Conservation (phyloP, 345 rosid genomes). For the Pistacia integerrima region DNA sequence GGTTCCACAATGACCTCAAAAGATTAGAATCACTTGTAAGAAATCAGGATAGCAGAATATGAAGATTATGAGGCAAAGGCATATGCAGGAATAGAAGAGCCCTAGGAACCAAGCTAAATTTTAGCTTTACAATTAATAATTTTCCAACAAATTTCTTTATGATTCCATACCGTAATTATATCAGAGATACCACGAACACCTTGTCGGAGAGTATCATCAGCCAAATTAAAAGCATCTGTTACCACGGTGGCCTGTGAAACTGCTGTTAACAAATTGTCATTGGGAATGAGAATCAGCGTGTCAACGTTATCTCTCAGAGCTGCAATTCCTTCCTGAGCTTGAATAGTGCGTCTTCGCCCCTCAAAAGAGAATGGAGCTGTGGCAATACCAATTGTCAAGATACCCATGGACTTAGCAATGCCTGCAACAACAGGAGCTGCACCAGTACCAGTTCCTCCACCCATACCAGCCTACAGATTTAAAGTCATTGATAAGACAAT, state of each 20-base stretch:
- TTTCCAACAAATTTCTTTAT: neutral
- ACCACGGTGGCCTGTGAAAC: slow-evolving; percentile 83
- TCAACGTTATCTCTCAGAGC: slow-evolving; percentile 85
- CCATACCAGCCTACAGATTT: slow-evolving; percentile 83
- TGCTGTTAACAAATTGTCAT: slow-evolving; percentile 86
- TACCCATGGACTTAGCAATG: slow-evolving; percentile 87
- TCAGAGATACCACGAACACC: slow-evolving; percentile 68
- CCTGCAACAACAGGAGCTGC: slow-evolving; percentile 91
- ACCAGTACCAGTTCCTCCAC: slow-evolving; percentile 97
- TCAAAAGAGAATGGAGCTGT: slow-evolving; percentile 96
- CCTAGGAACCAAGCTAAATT: neutral
- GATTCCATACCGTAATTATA: slow-evolving; percentile 7
- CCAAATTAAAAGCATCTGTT: slow-evolving; percentile 92
- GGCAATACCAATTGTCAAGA: slow-evolving; percentile 89
- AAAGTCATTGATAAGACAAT: slow-evolving; percentile 19
- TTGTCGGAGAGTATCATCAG: slow-evolving; percentile 92
- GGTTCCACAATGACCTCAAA: neutral
- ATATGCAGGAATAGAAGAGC: neutral
- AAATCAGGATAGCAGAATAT: neutral
- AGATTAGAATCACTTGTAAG: neutral
- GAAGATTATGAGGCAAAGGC: neutral
- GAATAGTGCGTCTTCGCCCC: slow-evolving; percentile 82
- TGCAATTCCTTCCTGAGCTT: slow-evolving; percentile 96
- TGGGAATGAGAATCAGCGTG: slow-evolving; percentile 88
- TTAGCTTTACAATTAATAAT: neutral